Evolutionary conservation across 352 stramenopile species (phyloP), one percentile per base, ranked within the genome.

Genomic region (Phytophthora sp.): DNA sequence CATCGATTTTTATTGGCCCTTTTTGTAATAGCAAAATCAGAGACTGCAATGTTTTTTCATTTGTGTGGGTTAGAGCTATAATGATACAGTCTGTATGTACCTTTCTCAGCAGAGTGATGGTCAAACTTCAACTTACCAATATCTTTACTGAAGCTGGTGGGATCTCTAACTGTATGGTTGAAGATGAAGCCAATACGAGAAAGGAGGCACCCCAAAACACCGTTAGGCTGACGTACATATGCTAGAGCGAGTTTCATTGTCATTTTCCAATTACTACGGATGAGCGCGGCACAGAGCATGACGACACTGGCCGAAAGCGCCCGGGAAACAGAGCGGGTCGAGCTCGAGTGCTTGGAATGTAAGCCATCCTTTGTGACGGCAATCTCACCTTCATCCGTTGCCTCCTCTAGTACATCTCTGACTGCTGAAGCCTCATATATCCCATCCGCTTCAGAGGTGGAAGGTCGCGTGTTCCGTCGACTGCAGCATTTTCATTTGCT

Each of bases 401-500:
- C 11, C 4, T 57, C 46, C 18, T 29, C 41, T 15, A 21, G 11
- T 46, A 54, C 35, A 3, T 16, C 30, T 24, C 18, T 15, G 15
- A 56, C 18, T 30, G 9, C 42, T 20, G 39, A 58, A 39, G 6
- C 1, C 7, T 50, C 46, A 20, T 45, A 21, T 33, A n/a, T 53
- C 9, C n/a, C 51, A 5, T 42, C 30, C 12, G 33, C 15, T 21
- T 9, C 50, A 6, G 30, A 60, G 16, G 63, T 81, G 3, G 35
- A 74, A 51, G 73, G 73, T 15, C 73, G 73, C 24, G 73, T 81
- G 26, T 81, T 81, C 50, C 70, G 49, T 47, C 73, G 73, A 36
- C 41, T 81, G 13, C 57, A 73, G 36, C 66, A 63, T 12, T 81
- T 79, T 42, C 73, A 75, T 15, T 58, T 76, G 31, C 38, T 78